phyloP scores from a whole-genome alignment of 2,329 filamentous ascomycete genomes.

The Neofusicoccum cordaticola region DNA sequence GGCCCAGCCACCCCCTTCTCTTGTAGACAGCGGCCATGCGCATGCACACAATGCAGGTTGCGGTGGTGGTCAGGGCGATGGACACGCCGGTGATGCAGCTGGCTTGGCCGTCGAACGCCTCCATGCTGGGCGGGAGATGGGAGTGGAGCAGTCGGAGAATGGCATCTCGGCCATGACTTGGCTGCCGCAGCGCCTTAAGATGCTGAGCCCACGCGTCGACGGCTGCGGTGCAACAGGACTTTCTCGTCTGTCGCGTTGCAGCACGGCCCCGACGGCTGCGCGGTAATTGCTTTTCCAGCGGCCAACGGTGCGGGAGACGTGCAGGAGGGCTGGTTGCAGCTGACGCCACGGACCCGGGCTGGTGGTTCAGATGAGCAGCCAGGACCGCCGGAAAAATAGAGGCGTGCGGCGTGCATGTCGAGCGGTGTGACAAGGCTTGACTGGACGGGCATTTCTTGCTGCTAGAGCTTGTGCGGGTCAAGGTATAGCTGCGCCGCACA shows the following conservation, averaged over 20 bases:
- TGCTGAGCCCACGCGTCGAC: not conserved
- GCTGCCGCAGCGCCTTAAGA: too few species aligned
- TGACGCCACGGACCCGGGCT: not conserved
- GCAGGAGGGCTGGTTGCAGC: not conserved
- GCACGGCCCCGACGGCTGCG: not conserved
- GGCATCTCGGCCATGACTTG: too few species aligned
- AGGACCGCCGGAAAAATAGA: not conserved
- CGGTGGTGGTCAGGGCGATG: slow-evolving; percentile 22
- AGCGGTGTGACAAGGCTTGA: too few species aligned
- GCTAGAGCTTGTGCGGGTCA: too few species aligned
- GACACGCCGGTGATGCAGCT: slow-evolving; percentile 26
- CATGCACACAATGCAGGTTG: slow-evolving; percentile 21
- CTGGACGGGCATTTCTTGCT: too few species aligned
- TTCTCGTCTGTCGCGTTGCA: not conserved
- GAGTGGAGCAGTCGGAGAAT: not conserved
- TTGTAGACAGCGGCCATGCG: slow-evolving; percentile 24
- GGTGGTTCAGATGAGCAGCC: not conserved
- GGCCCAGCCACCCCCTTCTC: slow-evolving; percentile 27
- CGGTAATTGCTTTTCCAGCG: not conserved
- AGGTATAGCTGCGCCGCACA: too few species aligned
- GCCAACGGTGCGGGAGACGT: not conserved
- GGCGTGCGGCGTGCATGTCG: not conserved
- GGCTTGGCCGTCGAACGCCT: slow-evolving; percentile 25
- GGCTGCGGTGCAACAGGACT: not conserved
- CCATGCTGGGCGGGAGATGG: slow-evolving; percentile 15